phyloP scores from a whole-genome alignment of 2,329 filamentous ascomycete genomes.

The Fusarium tjaetaba region DNA sequence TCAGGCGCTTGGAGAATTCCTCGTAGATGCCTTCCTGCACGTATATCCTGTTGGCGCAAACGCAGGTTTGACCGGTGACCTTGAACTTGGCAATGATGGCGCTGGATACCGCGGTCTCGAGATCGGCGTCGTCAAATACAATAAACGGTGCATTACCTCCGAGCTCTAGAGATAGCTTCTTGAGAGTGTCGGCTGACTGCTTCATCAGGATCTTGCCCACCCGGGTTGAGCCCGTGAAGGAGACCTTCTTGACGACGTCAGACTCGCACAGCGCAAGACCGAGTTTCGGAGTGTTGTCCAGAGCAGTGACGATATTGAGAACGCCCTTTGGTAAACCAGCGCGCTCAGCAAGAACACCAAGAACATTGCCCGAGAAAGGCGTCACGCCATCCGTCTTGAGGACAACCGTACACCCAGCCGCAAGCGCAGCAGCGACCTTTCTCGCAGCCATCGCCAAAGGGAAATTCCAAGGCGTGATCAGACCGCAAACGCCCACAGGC shows the following conservation, averaged over 20 bases:
- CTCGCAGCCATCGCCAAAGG: conserved; percentile 60
- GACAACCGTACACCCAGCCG: conserved; percentile 81
- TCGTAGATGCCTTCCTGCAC: conserved; percentile 79
- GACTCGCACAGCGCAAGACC: conserved; percentile 72
- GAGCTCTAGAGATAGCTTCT: conserved; percentile 72
- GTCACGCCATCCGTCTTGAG: conserved; percentile 88
- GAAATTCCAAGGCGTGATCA: conserved; percentile 65
- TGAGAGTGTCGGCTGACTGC: conserved; percentile 74
- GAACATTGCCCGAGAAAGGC: conserved; percentile 83
- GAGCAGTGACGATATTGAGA: conserved; percentile 69
- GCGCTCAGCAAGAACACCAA: conserved; percentile 81
- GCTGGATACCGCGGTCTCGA: conserved; percentile 72
- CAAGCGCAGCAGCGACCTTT: conserved; percentile 63
- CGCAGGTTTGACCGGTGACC: conserved; percentile 89
- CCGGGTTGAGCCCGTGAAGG: conserved; percentile 73
- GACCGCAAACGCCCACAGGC: conserved; percentile 45
- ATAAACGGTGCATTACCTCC: conserved; percentile 81
- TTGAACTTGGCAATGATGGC: conserved; percentile 86
- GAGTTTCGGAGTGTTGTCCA: conserved; percentile 72
- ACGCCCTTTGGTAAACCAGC: conserved; percentile 64
- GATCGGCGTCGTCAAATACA: conserved; percentile 80
- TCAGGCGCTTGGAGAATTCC: conserved; percentile 70
- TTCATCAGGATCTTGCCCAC: conserved; percentile 70
- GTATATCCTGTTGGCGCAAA: conserved; percentile 82
- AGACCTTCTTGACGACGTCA: conserved; percentile 74